Base-by-base conservation (phyloP, 169 alveolate species). In the Eimeria necatrix region DNA sequence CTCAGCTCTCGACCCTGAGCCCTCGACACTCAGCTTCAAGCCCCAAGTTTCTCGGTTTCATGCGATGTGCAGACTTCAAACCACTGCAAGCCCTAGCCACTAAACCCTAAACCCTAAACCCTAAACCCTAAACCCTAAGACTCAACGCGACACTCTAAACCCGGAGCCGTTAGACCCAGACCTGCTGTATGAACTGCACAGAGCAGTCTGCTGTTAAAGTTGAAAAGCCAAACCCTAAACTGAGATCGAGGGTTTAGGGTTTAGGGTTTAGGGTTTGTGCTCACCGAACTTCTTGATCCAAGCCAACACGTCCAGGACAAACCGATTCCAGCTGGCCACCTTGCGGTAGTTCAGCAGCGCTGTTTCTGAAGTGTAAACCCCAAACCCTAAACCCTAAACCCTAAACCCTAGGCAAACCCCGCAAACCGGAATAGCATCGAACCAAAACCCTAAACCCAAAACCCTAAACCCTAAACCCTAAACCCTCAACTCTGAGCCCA, bases 311-410 rank as follows among this genome's bases (percentile, higher is more conserved):
- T 98, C 99, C 9, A 96, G 97, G 18, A 97, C 87, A 61, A 97
- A 92, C 10, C 97, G 68, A 60, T 98, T 97, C 99, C 99, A 98
- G 14, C 97, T 94, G 95, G 97, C 98, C 59, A 96, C 83, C 94
- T 97, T 97, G 84, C 99, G 95, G 91, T 97, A 97, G 95, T 98
- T 98, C 60, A 97, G 96, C 56, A 97, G 88, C 16, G 98, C 96
- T 10, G 98, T 97, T 76, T 97, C 99, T 94, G 97, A 98, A 93
- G 86, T 97, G 85, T 93, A 93, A 41, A 97, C 93, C 83, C 49
- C 48, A 68, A 68, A 68, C 78, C 78, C 32, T n/a, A 68, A 68
- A 68, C 78, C 48, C 78, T 68, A 68, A 68, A 68, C 78, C 78
- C 48, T 68, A 68, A 68, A 68, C 78, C 49, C 78, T n/a, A 64